A percentile compares a stretch with the other conserved stretches of the same genome.
These are phyloP conservation scores for Hyphodiscus sp. DNA, from an alignment of 2,329 filamentous ascomycete genomes.

Conservation along the genomic window DNA sequence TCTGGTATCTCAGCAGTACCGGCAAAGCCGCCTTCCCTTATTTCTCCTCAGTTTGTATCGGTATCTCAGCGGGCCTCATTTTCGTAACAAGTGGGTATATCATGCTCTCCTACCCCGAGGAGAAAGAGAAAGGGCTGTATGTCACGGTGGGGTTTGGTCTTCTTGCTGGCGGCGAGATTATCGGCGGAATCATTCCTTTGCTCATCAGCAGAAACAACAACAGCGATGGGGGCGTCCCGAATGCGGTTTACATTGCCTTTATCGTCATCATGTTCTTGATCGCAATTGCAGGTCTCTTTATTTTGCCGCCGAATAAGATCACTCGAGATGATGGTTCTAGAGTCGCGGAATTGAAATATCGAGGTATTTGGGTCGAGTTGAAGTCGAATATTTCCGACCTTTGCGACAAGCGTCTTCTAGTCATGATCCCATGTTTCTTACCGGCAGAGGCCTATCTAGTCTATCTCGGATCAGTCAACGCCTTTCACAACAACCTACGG, in stretches of 20 bases:
- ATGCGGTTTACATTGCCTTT: slow-evolving; percentile 25
- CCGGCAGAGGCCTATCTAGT: slow-evolving; percentile 30
- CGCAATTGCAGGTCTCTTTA: slow-evolving; percentile 11
- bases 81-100: slow-evolving; percentile 31
- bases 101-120: slow-evolving; percentile 30
- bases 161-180: slow-evolving; percentile 27
- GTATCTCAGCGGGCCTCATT: slow-evolving; percentile 28
- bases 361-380: slow-evolving; percentile 25
- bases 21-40: slow-evolving; percentile 24
- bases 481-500: slow-evolving; percentile 27
- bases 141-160: slow-evolving; percentile 28
- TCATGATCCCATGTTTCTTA: slow-evolving; percentile 12
- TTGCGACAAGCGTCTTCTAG: slow-evolving; percentile 20
- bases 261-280: slow-evolving; percentile 22
- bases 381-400: slow-evolving; percentile 25
- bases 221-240: slow-evolving; percentile 12
- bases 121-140: slow-evolving; percentile 28
- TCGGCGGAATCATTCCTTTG: slow-evolving; percentile 26
- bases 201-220: slow-evolving; percentile 24
- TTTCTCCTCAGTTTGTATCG: slow-evolving; percentile 24
- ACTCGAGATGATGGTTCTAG: slow-evolving; percentile 25
- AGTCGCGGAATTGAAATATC: slow-evolving; percentile 24
- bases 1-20: slow-evolving; percentile 28
- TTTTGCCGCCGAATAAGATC: slow-evolving; percentile 22
- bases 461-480: slow-evolving; percentile 31